phyloP scores from a whole-genome alignment of 2,329 filamentous ascomycete genomes.

The Lachnellula subtilissima region DNA sequence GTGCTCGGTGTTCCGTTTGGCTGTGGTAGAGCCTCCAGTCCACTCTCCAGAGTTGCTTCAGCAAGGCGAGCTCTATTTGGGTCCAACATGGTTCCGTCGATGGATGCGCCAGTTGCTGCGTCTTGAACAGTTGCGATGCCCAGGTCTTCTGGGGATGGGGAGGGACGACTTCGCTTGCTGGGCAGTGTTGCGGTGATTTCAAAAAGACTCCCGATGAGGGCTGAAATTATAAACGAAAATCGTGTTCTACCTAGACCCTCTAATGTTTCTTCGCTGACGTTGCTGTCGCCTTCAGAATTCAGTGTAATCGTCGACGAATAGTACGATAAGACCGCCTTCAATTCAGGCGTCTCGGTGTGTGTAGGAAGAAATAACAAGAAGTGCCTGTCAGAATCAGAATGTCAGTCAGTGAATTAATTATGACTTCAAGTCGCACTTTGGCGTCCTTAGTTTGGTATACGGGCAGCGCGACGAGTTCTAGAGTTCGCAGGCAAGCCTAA shows the following conservation, averaged over 20 bases:
- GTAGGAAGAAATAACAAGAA: slow-evolving; percentile 86
- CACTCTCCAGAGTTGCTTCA: slow-evolving; percentile 6
- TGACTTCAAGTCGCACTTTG: background rate
- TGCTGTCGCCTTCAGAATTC: slow-evolving; percentile 89
- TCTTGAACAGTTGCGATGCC: background rate
- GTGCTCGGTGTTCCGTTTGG: background rate
- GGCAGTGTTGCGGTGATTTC: slow-evolving; percentile 50
- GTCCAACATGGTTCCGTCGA: slow-evolving; percentile 13
- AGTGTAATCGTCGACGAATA: slow-evolving; percentile 86
- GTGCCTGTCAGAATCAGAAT: slow-evolving; percentile 51
- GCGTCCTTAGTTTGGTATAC: background rate
- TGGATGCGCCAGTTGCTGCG: slow-evolving; percentile 1
- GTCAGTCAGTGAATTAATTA: slow-evolving; percentile 4
- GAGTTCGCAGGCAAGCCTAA: background rate
- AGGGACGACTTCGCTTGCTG: slow-evolving; percentile 17
- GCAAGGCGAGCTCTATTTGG: slow-evolving; percentile 11
- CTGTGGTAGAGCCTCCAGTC: background rate
- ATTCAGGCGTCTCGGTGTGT: slow-evolving; percentile 58
- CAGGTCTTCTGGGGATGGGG: background rate
- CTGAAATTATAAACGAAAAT: slow-evolving; percentile 63
- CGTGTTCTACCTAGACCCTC: slow-evolving; percentile 89
- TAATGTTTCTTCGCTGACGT: slow-evolving; percentile 84
- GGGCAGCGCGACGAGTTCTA: background rate
- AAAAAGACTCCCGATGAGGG: slow-evolving; percentile 72
- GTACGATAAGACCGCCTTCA: slow-evolving; percentile 82